phyloP scores from a whole-genome alignment of 2,329 filamentous ascomycete species.

The Cytospora leucostoma region DNA sequence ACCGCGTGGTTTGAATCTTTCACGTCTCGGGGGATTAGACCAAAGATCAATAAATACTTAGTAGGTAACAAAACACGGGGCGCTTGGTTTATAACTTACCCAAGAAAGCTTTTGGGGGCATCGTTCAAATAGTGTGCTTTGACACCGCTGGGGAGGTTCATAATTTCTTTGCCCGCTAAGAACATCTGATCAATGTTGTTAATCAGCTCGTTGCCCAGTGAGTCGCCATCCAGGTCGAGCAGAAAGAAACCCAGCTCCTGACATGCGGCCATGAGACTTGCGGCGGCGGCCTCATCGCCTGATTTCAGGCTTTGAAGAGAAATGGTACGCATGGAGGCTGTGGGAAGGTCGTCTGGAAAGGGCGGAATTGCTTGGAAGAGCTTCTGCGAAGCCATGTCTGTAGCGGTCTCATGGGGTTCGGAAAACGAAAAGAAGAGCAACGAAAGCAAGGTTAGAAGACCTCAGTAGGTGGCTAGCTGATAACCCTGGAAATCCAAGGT shows the following conservation, averaged over 20 bases:
- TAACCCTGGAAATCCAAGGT: too few relatives aligned
- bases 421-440: too few relatives aligned
- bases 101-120: slow-evolving; percentile 13
- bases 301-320: slow-evolving; percentile 11
- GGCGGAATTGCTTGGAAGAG: slow-evolving; percentile 24
- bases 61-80: too few relatives aligned
- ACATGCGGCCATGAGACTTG: slow-evolving; percentile 13
- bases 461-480: too few relatives aligned
- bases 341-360: slow-evolving; percentile 29
- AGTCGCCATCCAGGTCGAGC: slow-evolving; percentile 26
- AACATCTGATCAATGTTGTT: slow-evolving; percentile 4
- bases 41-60: background rate
- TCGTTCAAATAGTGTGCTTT: slow-evolving; percentile 7
- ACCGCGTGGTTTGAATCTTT: slow-evolving; percentile 29
- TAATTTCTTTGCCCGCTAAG: background rate
- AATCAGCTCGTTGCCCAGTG: background rate
- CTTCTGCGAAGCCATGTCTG: slow-evolving; percentile 19
- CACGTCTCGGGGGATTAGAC: background rate
- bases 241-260: slow-evolving; percentile 30
- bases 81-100: background rate
- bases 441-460: too few relatives aligned
- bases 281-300: slow-evolving; percentile 12
- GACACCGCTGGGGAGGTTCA: slow-evolving; percentile 4
- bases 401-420: too few relatives aligned
- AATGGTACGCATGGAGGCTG: slow-evolving; percentile 23